Evolutionary conservation across 1,284 basidiomycete genomes (phyloP), one percentile per base, ranked within the genome.

Genomic region (Xanthoconium separans): DNA sequence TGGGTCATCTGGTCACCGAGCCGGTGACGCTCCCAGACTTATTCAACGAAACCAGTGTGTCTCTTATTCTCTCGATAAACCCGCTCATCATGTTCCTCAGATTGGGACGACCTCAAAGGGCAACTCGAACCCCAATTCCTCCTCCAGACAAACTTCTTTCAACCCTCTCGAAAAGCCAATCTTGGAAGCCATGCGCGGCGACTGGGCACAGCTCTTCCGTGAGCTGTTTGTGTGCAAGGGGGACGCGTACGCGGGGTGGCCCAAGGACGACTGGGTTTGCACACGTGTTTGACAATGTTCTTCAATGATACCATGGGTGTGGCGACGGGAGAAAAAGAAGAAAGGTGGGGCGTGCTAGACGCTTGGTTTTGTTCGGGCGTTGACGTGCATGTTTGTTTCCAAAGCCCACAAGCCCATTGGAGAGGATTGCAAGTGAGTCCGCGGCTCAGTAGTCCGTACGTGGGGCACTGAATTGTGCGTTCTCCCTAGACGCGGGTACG

Each of bases 401-500:
- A 5, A 41, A 44, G 48, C 15, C 10, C 12, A 20, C 3, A 30
- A 40, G 10, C 3, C 1, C 3, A 44, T 52, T 20, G 3, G 27
- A n/a, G 33, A 6, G 13, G 45, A 57, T 48, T 57, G 56, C 50
- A 47, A 5, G 55, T 57, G 40, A 47, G 49, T 13, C 13, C 13
- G 16, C 33, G 13, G 7, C 15, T 15, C 6, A 16, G 15, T 27
- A 2, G 6, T 16, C 1, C 16, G 6, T 7, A 6, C 33, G 16
- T 16, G 15, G 16, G 6, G 27, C 27, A 34, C 33, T 34, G 33
- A 34, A 16, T 16, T 8, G 15, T 16, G n/a, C 27, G 6, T 27
- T 27, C 12, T n/a, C 27, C 24, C n/a, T 30, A 49, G 57, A 40
- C 40, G 39, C 30, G 57, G 56, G 10, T 55, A 57, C 7, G 11